These are phyloP conservation scores for Glomus cerebriforme DNA, from an alignment of 192 early-diverging fungal genomes.

Conservation along the genomic window DNA sequence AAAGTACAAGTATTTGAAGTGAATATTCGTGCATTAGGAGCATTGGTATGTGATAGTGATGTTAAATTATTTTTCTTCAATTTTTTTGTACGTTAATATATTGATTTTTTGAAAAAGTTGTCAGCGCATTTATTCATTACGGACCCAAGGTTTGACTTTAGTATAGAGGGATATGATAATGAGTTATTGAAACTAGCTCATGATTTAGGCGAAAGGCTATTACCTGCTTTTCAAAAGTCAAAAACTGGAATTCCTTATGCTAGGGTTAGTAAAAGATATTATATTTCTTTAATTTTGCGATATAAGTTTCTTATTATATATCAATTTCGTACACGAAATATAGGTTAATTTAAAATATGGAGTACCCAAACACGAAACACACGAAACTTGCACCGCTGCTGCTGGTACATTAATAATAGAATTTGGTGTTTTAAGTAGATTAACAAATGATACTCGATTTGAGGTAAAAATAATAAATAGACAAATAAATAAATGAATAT, in stretches of 20 bases:
- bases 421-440: conserved; percentile 87
- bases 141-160: conserved; percentile 58
- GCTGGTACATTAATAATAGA: conserved; percentile 92
- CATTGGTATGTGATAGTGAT: conserved; percentile 50
- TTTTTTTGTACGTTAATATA: not conserved
- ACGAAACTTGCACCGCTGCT: conserved; percentile 82
- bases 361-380: conserved; percentile 63
- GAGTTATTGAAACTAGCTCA: conserved; percentile 78
- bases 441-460: conserved; percentile 77
- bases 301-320: not conserved
- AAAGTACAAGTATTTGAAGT: conserved; percentile 96
- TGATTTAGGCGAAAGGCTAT: conserved; percentile 79
- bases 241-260: conserved; percentile 83
- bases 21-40: conserved; percentile 89
- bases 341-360: conserved; percentile 76
- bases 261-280: conserved; percentile 48
- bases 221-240: conserved; percentile 86
- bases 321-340: not conserved
- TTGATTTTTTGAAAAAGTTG: conserved; percentile 44
- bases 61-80: not conserved
- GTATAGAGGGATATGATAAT: conserved; percentile 70
- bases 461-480: conserved; percentile 52
- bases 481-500: too few species aligned
- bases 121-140: conserved; percentile 87
- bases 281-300: not conserved